Percentiles rank a stretch among this genome's conserved stretches.
These are phyloP conservation scores for Russula sp. DNA, from an alignment of 768 basidiomycete species.

Conservation along the genomic window DNA sequence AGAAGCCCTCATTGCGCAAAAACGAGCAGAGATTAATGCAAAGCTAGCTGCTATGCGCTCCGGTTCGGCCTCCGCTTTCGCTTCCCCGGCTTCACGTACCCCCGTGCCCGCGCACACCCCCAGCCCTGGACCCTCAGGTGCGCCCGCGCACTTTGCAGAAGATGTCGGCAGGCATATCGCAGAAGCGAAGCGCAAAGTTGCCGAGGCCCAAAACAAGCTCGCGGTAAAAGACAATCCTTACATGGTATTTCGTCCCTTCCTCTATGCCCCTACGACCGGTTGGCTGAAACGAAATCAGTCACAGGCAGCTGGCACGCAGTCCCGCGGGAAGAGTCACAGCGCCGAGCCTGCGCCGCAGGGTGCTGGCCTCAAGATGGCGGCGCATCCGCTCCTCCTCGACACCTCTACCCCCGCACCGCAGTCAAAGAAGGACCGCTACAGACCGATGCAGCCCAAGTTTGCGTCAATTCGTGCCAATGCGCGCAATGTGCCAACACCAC, in stretches of 20 bases:
- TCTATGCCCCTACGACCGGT: background rate
- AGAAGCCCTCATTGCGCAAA: slow-evolving; percentile 73
- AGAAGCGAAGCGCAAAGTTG: slow-evolving; percentile 81
- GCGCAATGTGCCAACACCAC: slow-evolving; percentile 66
- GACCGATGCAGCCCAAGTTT: slow-evolving; percentile 99
- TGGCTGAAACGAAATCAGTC: background rate
- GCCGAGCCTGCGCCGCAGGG: slow-evolving; percentile 70
- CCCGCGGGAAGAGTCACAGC: slow-evolving; percentile 46
- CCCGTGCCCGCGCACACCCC: slow-evolving; percentile 28
- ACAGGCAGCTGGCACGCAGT: slow-evolving; percentile 47
- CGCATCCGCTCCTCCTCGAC: slow-evolving; percentile 80
- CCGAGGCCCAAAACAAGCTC: slow-evolving; percentile 72
- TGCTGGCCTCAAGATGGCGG: slow-evolving; percentile 83
- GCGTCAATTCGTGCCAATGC: slow-evolving; percentile 90
- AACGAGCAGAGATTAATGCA: slow-evolving; percentile 78
- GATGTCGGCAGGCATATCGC: slow-evolving; percentile 68
- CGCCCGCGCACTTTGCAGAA: slow-evolving; percentile 37
- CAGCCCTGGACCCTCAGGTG: slow-evolving; percentile 27
- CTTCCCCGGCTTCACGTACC: slow-evolving; percentile 28
- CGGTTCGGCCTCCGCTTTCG: slow-evolving; percentile 13
- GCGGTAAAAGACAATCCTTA: slow-evolving; percentile 82
- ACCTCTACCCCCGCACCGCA: slow-evolving; percentile 51
- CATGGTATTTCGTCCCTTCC: slow-evolving; percentile 49
- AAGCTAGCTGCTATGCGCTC: slow-evolving; percentile 58
- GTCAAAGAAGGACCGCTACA: slow-evolving; percentile 88